Base-by-base conservation (phyloP, 495 filamentous ascomycete species). In the Penicillium pulvis region DNA sequence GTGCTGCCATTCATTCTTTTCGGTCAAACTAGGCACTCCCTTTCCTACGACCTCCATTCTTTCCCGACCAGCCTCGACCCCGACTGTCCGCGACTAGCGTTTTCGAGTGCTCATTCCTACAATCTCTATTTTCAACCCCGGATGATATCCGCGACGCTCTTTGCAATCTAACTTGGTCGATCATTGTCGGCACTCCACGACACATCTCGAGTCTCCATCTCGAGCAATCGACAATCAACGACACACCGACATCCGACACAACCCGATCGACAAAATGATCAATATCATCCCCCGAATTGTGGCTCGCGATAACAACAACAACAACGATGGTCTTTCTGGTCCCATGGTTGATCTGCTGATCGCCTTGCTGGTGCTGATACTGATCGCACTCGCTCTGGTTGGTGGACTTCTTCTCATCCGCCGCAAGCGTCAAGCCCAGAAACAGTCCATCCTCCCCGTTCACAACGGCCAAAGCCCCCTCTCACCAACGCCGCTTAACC, bases 291-390 rank as follows among this genome's bases (percentile, higher is more conserved):
- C 69, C 51, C 75, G 63, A 55, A 62, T 90, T 55, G 68, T 81
- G 62, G 65, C 75, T 66, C 82, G 88, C 55, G 75, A 76, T 73
- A 73, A 73, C 67, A 74, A 74, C 60, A 72, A 46, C 12, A 71
- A 65, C 53, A 72, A 73, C 56, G 73, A 75, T 64, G 69, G 67
- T 63, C 67, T 79, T 71, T 71, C 80, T 16, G 74, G 76, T 17
- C 79, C 84, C 19, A 84, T 88, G 71, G 76, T 90, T 69, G 85
- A 89, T 64, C 84, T 94, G 36, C 76, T 93, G 61, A 91, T 96
- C 65, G 82, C 85, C 31, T 86, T 98, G 16, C 75, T 98, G 54
- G 85, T 88, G 59, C 79, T 98, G 30, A 71, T 92, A 62, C 79
- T 92, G 58, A 68, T 91, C 63, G 85, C 79, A 46, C 77, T 96